phyloP scores from a whole-genome alignment of 768 basidiomycete species.

The Russula sp. region DNA sequence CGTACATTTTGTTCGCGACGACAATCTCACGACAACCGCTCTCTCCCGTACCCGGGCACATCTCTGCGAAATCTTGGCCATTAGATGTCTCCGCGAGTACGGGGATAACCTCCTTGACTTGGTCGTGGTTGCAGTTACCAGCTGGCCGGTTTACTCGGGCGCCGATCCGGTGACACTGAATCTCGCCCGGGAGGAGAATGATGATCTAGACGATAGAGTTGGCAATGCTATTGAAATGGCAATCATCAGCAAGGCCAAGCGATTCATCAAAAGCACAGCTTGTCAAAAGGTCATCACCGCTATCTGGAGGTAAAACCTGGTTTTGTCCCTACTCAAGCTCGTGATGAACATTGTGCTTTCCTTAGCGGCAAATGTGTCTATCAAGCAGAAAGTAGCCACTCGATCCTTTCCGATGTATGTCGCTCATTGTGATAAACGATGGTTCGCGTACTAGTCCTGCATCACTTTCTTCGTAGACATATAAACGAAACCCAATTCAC shows the following conservation, averaged over 20 bases:
- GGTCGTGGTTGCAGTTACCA: constrained; percentile 65
- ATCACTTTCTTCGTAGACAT: constrained; percentile 52
- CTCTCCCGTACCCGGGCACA: constrained; percentile 70
- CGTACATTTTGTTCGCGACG: constrained; percentile 77
- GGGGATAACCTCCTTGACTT: constrained; percentile 64
- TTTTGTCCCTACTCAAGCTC: neutral
- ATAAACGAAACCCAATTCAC: constrained; percentile 87
- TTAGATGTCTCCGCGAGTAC: constrained; percentile 66
- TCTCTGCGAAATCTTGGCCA: constrained; percentile 89
- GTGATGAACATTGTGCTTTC: constrained; percentile 24
- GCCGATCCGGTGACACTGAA: constrained; percentile 55
- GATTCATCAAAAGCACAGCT: constrained; percentile 83
- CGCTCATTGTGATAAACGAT: neutral
- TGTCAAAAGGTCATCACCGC: constrained; percentile 87
- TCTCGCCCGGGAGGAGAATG: constrained; percentile 58
- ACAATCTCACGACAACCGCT: constrained; percentile 59
- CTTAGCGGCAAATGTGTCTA: constrained; percentile 87
- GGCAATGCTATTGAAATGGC: constrained; percentile 94
- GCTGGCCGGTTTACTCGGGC: constrained; percentile 76
- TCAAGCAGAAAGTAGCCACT: constrained; percentile 79
- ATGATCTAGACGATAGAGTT: constrained; percentile 69
- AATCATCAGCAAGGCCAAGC: constrained; percentile 78
- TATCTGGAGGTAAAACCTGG: constrained; percentile 60
- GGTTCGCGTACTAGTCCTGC: neutral
- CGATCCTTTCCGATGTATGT: constrained; percentile 83